Evolutionary conservation across 1,139 yeast species (phyloP).

Genomic region (Debaryomycetaceae sp.): DNA sequence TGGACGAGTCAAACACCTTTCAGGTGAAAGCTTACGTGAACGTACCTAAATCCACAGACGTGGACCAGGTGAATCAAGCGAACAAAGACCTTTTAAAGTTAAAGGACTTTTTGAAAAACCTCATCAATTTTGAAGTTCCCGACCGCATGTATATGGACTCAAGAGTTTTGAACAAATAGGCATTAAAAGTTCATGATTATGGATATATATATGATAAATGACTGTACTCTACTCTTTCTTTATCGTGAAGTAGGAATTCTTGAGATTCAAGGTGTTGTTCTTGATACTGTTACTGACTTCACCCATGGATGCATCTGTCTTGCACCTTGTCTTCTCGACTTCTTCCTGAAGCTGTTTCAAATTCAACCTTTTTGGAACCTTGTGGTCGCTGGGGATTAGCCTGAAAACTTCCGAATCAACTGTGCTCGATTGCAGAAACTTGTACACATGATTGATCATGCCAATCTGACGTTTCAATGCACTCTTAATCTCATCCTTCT

Average conservation of each 20-base stretch:
- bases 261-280: constrained; percentile 5
- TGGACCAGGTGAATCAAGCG: constrained; percentile 66
- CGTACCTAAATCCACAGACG: constrained; percentile 69
- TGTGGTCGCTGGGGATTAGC: constrained; percentile 33
- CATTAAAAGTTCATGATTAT: not conserved
- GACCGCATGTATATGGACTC: constrained; percentile 82
- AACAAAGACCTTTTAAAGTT: constrained; percentile 58
- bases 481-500: constrained; percentile 21
- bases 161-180: constrained; percentile 35
- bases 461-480: constrained; percentile 44
- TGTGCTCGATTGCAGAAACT: constrained; percentile 2
- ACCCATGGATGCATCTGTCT: constrained; percentile 26
- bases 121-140: constrained; percentile 67
- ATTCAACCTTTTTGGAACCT: constrained; percentile 19
- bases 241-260: constrained; percentile 10
- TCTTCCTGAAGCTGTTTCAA: constrained; percentile 19
- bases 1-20: constrained; percentile 56
- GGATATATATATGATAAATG: not conserved
- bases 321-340: constrained; percentile 13
- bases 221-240: not conserved
- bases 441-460: constrained; percentile 44
- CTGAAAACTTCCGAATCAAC: constrained; percentile 18
- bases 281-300: constrained; percentile 15
- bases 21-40: constrained; percentile 67
- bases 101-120: constrained; percentile 63